Base-by-base conservation (phyloP, 805 yeast species). In the Lachancea fermentati region DNA sequence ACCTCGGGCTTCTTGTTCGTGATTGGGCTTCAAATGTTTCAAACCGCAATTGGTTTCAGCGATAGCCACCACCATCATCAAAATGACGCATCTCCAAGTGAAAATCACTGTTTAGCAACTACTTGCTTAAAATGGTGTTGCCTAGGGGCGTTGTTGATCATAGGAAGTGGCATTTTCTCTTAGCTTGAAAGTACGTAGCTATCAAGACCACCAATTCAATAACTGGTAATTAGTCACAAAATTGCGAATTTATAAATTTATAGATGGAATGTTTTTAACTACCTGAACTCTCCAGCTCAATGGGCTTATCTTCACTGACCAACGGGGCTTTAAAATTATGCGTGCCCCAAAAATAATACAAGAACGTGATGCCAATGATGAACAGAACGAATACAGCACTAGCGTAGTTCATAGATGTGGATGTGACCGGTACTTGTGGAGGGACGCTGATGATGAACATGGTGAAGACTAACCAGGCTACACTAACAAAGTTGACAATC, bases 21-120 rank as follows among this genome's bases (percentile, higher is more conserved):
- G n/a, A 81, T 89, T 35, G 83, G 88, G 0, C 63, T 87, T 32
- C 89, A 88, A 50, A 85, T 89, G 94, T 80, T 85, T 55, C 84
- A 88, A 8, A 77, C 89, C 14, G 85, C 94, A 0, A 75, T 86
- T 22, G 73, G 80, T 0, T 86, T 86, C 58, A 88, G 93, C 25
- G 94, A 89, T 5, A 67, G 75, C 19, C 82, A 81, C 37, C 63
- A 59, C 32, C 66, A 62, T 36, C 63, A 59, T 31, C 50, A 50
- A 34, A 53, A 45, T 29, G 61, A 57, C 31, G 56, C 47, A 15
- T 49, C 48, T 12, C 43, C 50, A 17, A 46, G 46, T 15, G 51
- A 51, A 17, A 52, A 50, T 14, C 67, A 62, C 38, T 56, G 63
- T 43, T 41, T 55, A 4, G 66, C 63, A 19, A 58, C 63, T 0